Evolutionary conservation across 139 green algal genomes (phyloP).

Genomic region (Haematococcus lacustris): DNA sequence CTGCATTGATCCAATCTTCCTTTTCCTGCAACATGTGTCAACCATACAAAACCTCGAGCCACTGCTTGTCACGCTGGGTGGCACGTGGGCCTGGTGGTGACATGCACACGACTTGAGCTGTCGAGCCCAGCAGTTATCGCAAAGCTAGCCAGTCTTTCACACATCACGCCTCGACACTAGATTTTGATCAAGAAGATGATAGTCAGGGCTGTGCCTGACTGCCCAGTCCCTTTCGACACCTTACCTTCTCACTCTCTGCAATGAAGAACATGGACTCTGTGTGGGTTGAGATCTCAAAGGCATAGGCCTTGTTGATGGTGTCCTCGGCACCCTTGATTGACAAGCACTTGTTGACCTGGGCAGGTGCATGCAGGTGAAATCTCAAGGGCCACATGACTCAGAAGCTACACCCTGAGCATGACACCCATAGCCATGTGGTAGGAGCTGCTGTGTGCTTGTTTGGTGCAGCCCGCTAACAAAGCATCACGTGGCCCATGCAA

Average conservation of each 20-base stretch:
- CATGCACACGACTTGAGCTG: neutral
- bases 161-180: neutral
- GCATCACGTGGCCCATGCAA: neutral
- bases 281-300: constrained; percentile 93
- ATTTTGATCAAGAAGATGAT: neutral
- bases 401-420: neutral
- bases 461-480: neutral
- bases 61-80: neutral
- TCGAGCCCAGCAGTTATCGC: neutral
- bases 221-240: too few species aligned
- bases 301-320: constrained; percentile 85
- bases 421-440: neutral
- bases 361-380: neutral
- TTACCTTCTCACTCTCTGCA: constrained; percentile 82
- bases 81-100: neutral
- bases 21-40: constrained; percentile 57
- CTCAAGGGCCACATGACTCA: too few species aligned
- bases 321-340: constrained; percentile 97
- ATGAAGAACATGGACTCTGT: constrained; percentile 88
- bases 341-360: constrained; percentile 87
- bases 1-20: constrained; percentile 98
- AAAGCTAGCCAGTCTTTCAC: neutral
- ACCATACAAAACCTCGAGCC: neutral
- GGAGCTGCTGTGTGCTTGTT: neutral
- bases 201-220: too few species aligned